Base-by-base conservation (phyloP, 306 rosid genomes). In the Sesbania bispinosa region DNA sequence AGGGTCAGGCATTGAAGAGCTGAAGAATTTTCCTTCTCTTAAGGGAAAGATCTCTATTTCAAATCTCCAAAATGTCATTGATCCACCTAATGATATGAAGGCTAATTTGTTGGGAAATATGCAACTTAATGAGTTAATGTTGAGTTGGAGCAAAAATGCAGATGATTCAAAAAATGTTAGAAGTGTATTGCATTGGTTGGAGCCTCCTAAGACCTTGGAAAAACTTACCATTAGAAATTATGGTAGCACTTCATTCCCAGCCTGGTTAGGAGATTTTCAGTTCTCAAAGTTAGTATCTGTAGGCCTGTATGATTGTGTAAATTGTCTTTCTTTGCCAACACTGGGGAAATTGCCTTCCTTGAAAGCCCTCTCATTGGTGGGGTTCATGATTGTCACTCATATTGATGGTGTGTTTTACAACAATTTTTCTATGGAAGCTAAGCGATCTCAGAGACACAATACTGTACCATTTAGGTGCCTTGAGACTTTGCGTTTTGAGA, bases 21-120 rank as follows among this genome's bases (percentile, higher is more conserved):
- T 53, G 61, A 53, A 53, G 36, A 53, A 53, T 26, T 53, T 53
- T 53, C 10, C 61, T 5, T 53, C 26, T 53, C 61, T 53, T 24
- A 53, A 53, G 61, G 61, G 61, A 53, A 53, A 24, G 18, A 53
- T 53, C 61, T 53, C 61, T 53, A 53, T 53, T 53, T 53, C 61
- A 53, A 53, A 53, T 53, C 61, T 53, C 35, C 61, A 53, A 53
- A 53, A 53, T 26, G 19, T 53, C 18, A 53, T 27, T 11, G 35
- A 24, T 53, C 61, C 61, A 53, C 36, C 24, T 10, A 18, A 53
- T 10, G 35, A 35, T 24, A 5, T 26, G 10, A 53, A 26, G 61
- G 18, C 15, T 24, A 53, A 13, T 24, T 53, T 53, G 35, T 13
- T 53, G 61, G 27, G 36, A 0, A 24, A 24, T 10, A 53, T 23